Conservation (phyloP, 345 rosid genomes). For the Lumnitzera racemosa region DNA sequence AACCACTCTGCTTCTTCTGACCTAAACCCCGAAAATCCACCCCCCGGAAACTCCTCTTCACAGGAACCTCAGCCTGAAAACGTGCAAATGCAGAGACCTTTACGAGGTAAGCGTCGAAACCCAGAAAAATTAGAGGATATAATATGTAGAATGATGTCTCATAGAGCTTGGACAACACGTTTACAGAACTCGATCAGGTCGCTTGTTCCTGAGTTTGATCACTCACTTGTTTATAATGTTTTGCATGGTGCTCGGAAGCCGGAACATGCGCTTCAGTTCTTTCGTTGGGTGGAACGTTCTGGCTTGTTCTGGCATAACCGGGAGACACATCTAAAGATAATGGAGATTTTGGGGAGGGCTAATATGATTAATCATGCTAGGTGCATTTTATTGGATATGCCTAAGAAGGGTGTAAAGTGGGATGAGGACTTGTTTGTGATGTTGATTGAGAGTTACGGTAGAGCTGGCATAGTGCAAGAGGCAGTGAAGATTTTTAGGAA, state of each 20-base stretch:
- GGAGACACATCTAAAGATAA: constrained; percentile 65
- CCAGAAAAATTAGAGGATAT: constrained; percentile 66
- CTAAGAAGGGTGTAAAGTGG: constrained; percentile 71
- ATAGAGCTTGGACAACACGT: constrained; percentile 81
- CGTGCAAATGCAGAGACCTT: constrained; percentile 20
- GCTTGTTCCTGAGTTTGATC: constrained; percentile 70
- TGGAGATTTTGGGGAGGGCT: constrained; percentile 66
- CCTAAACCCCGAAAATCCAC: neutral
- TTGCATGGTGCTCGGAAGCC: constrained; percentile 58
- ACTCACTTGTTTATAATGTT: constrained; percentile 69
- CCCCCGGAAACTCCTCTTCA: constrained; percentile 3
- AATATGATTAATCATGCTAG: constrained; percentile 78
- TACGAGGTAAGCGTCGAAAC: constrained; percentile 33
- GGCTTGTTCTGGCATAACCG: constrained; percentile 69
- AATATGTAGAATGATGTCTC: constrained; percentile 85
- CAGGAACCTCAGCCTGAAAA: constrained; percentile 7
- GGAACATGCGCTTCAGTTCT: constrained; percentile 92
- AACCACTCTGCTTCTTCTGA: neutral
- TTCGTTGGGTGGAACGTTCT: constrained; percentile 87
- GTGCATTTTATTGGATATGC: constrained; percentile 82
- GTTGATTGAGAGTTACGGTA: constrained; percentile 73
- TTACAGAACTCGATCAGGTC: constrained; percentile 82
- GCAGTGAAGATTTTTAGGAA: constrained; percentile 67
- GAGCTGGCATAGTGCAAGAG: constrained; percentile 81
- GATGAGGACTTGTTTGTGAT: constrained; percentile 73